Base-by-base conservation (phyloP, 441 rosid species). In the Arabidopsis lyrata region DNA sequence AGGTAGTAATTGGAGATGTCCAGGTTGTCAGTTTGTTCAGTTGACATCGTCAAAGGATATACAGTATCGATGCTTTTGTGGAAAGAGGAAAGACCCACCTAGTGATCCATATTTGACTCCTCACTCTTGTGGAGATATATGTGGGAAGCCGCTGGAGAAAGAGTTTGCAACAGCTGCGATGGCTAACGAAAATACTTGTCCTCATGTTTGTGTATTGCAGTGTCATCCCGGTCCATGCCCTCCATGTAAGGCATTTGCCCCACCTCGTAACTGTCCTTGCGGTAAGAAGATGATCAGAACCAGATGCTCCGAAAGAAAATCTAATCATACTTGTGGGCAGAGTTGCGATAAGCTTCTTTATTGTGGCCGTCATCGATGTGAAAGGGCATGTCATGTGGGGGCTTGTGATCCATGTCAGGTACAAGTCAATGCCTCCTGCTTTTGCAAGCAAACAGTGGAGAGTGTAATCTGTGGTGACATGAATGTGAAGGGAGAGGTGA, bases 221-320 rank as follows among this genome's bases (percentile, higher is more conserved):
- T 94, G 97, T 72, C 99, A 94, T 66, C 98, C 95, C 12, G 97
- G 97, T 24, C 98, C 98, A 27, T 94, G 98, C 77, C 96, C 98
- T 77, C 95, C 98, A 35, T 92, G 93, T 68, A 94, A 88, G 82
- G 87, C 91, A 15, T 94, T 92, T 83, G 92, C 99, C 31, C 97
- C 91, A 5, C 87, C 95, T 1, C 76, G 81, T 29, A 49, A 72
- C 60, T 94, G 98, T 60, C 97, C 97, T 52, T 94, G 97, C 74
- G 95, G 95, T 66, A 94, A 92, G 83, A 86, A 90, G 79, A 77
- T 71, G 53, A 85, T 92, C 70, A 85, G 88, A 10, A 90, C 91
- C 12, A 84, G 97, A 81, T 94, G 99, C 75, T 84, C 88, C 10
- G 97, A 94, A 57, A 82, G 90, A 45, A 86, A 61, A 65, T 81